Conservation (phyloP, 106 monocot genomes). For the Dendrobium huoshanense region DNA sequence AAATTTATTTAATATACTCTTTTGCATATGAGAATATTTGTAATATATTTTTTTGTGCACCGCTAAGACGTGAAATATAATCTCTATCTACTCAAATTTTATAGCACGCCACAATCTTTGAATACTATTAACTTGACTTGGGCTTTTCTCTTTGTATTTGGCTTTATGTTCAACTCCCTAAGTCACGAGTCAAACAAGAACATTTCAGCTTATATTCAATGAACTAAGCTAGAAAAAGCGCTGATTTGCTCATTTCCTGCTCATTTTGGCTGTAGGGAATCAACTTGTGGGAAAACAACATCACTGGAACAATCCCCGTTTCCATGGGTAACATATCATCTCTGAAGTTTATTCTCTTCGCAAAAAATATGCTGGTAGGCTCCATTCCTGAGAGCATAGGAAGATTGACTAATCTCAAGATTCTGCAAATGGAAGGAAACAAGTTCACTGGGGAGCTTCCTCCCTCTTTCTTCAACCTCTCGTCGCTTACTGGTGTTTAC, state of each 20-base stretch:
- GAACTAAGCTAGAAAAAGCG: neutral
- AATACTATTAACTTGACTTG: no score
- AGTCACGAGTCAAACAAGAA: neutral
- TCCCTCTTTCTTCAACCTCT: conserved; percentile 14
- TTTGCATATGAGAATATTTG: no score
- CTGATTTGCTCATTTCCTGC: neutral
- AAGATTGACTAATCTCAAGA: neutral
- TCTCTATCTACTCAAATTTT: no score
- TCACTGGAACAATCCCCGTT: conserved; percentile 7
- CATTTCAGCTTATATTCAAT: neutral
- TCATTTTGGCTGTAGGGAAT: neutral
- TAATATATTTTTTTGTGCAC: no score
- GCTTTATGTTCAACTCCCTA: no score
- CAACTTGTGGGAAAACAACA: neutral
- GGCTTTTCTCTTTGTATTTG: no score
- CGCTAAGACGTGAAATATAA: no score
- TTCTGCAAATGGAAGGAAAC: neutral
- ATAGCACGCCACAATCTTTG: no score
- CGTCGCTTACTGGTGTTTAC: neutral
- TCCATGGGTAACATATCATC: conserved; percentile 6
- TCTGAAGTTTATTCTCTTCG: neutral
- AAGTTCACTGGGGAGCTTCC: conserved; percentile 10
- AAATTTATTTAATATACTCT: no score
- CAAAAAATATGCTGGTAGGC: conserved; percentile 12
- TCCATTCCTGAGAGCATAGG: conserved; percentile 11